These are phyloP conservation scores for Ormosia semicastrata DNA, from an alignment of 306 rosid species.

Conservation along the genomic window DNA sequence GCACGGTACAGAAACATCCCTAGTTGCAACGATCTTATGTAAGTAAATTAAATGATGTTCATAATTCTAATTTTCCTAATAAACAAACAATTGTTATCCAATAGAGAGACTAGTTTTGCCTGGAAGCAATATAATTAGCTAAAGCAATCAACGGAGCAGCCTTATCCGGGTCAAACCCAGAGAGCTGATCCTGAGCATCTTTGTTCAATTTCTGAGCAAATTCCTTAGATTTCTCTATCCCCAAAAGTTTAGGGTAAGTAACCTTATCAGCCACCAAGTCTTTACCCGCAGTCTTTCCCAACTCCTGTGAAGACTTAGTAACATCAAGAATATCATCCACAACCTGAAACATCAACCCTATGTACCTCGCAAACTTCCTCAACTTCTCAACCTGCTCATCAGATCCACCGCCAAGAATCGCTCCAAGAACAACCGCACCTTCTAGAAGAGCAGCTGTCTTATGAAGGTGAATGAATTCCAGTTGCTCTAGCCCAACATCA, in stretches of 20 bases:
- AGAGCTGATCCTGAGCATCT: slow-evolving; percentile 60
- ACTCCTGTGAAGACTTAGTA: slow-evolving; percentile 68
- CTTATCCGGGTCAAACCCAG: slow-evolving; percentile 56
- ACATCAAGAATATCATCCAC: slow-evolving; percentile 89
- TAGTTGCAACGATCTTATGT: not conserved
- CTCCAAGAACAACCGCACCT: slow-evolving; percentile 66
- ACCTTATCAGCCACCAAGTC: slow-evolving; percentile 80
- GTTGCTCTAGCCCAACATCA: slow-evolving; percentile 57
- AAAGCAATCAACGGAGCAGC: slow-evolving; percentile 79
- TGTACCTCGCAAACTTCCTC: slow-evolving; percentile 61
- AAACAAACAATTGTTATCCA: slow-evolving; percentile 12
- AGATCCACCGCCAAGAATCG: slow-evolving; percentile 71
- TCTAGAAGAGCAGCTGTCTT: slow-evolving; percentile 74
- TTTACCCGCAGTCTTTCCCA: slow-evolving; percentile 89
- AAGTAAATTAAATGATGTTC: not conserved
- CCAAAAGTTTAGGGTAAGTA: slow-evolving; percentile 83
- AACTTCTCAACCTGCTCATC: slow-evolving; percentile 58
- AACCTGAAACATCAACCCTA: slow-evolving; percentile 79
- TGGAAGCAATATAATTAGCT: slow-evolving; percentile 68
- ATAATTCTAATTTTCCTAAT: not conserved
- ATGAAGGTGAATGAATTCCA: slow-evolving; percentile 72
- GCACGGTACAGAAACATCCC: not conserved
- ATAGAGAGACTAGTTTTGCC: slow-evolving; percentile 51
- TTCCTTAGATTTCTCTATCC: slow-evolving; percentile 68
- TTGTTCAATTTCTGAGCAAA: slow-evolving; percentile 65